A percentile compares a stretch with the other conserved stretches of the same genome.
phyloP scores from a whole-genome alignment of 139 green algal species.

The Nannochloris sp. region DNA sequence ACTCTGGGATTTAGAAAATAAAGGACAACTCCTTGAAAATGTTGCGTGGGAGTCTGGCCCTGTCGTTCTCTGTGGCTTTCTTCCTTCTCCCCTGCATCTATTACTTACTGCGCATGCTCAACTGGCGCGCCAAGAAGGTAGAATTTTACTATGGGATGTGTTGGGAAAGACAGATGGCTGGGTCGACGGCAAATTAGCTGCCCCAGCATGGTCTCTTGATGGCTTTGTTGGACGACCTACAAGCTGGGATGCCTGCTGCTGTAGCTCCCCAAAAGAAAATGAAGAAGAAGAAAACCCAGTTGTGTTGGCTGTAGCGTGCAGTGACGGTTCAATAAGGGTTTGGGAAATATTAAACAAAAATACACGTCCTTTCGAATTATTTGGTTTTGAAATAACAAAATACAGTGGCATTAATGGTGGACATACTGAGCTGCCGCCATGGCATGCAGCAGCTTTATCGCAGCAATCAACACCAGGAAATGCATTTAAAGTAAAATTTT shows the following conservation, averaged over 20 bases:
- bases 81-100: background rate
- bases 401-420: too few species aligned
- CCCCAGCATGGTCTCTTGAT: conserved; percentile 3
- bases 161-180: conserved; percentile 6
- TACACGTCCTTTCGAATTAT: background rate
- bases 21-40: background rate
- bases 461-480: background rate
- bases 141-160: conserved; percentile 23
- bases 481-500: conserved; percentile 6
- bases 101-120: conserved; percentile 20
- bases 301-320: conserved; percentile 69
- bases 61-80: conserved; percentile 5
- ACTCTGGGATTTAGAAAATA: conserved; percentile 4
- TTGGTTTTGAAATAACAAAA: background rate
- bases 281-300: background rate
- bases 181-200: conserved; percentile 15
- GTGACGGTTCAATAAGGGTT: conserved; percentile 69
- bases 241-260: conserved; percentile 2
- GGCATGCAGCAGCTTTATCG: conserved; percentile 1
- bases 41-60: conserved; percentile 17
- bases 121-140: conserved; percentile 13
- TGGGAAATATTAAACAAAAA: conserved; percentile 31
- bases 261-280: background rate
- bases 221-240: background rate
- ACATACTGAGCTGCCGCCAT: background rate